A percentile compares a stretch with the other conserved stretches of the same genome.
Conservation (phyloP, 768 basidiomycete species). For the Auriscalpium vulgare region DNA sequence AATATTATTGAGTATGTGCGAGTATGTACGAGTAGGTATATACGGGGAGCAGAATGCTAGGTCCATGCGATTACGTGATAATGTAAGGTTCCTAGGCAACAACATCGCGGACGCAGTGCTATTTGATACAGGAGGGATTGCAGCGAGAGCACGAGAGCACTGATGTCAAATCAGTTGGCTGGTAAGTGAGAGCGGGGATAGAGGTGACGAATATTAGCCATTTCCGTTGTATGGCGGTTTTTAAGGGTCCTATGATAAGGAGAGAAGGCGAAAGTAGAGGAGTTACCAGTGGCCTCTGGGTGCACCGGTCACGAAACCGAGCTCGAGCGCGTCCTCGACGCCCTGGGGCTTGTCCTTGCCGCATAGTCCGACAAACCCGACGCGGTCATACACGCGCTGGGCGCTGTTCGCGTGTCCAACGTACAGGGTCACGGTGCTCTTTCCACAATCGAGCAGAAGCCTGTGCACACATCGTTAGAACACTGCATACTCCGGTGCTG, state of each 20-base stretch:
- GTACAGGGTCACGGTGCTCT: slow-evolving; percentile 44
- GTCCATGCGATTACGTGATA: background rate
- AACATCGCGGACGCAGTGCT: background rate
- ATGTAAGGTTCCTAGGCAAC: background rate
- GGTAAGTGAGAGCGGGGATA: background rate
- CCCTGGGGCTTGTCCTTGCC: slow-evolving; percentile 30
- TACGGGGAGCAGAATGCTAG: background rate
- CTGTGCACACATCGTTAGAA: slow-evolving; percentile 22
- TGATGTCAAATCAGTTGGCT: background rate
- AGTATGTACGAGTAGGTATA: background rate
- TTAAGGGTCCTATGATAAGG: no score
- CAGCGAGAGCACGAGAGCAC: background rate
- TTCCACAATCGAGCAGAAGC: slow-evolving; percentile 34
- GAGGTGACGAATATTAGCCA: background rate
- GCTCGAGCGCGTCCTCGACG: slow-evolving; percentile 43
- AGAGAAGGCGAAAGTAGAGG: background rate
- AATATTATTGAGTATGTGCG: no score
- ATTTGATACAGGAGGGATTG: background rate
- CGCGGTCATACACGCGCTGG: slow-evolving; percentile 42
- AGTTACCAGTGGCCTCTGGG: slow-evolving; percentile 47
- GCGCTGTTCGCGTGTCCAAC: slow-evolving; percentile 46
- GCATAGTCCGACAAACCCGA: slow-evolving; percentile 43
- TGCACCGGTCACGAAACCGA: slow-evolving; percentile 39
- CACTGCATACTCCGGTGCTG: background rate
- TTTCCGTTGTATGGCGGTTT: no score